Conservation (phyloP, 2,329 filamentous ascomycete genomes). For the Penicillium sp. region DNA sequence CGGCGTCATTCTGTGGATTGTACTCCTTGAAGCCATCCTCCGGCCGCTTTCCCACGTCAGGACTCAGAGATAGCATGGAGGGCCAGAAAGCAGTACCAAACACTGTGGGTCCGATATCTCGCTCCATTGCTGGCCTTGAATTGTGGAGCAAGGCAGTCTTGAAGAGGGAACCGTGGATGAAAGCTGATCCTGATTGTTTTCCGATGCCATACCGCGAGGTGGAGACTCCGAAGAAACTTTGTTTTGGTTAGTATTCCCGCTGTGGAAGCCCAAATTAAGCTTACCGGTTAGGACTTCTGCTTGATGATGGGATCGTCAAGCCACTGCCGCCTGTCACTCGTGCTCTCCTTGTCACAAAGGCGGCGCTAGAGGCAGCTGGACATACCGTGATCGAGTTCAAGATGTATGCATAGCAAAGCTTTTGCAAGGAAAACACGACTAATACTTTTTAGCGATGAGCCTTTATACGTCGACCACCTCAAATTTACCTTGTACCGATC, state of each 20-base stretch:
- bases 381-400: constrained; percentile 40
- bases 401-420: neutral
- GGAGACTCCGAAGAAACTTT: neutral
- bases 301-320: constrained; percentile 61
- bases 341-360: constrained; percentile 53
- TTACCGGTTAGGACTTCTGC: constrained; percentile 43
- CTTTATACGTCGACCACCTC: neutral
- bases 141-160: neutral
- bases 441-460: constrained; percentile 12
- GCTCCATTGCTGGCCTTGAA: constrained; percentile 34
- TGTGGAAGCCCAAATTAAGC: neutral
- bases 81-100: neutral
- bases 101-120: constrained; percentile 24
- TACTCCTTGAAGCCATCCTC: constrained; percentile 44
- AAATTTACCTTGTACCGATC: neutral
- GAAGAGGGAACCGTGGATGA: neutral
- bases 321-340: constrained; percentile 62
- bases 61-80: neutral
- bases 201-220: constrained; percentile 21
- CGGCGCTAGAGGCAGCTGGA: constrained; percentile 60
- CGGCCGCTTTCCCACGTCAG: constrained; percentile 17
- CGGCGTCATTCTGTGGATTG: constrained; percentile 52
- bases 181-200: constrained; percentile 9
- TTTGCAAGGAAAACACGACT: constrained; percentile 26
- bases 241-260: neutral